phyloP scores from a whole-genome alignment of 2,329 filamentous ascomycete species.

The Metarhizium sp. region DNA sequence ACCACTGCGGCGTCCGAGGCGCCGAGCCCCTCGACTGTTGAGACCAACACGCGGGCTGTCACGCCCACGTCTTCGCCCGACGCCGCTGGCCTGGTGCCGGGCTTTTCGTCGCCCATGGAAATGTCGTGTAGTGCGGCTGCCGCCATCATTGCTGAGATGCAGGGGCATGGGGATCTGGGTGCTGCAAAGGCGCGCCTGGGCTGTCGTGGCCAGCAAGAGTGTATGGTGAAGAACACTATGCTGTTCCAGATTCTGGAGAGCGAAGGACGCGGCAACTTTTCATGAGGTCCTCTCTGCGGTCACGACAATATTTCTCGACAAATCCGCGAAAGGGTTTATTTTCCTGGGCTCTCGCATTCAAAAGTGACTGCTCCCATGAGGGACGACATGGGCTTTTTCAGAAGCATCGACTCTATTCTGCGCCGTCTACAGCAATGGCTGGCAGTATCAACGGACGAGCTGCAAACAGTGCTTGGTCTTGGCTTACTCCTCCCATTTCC shows the following conservation, averaged over 20 bases:
- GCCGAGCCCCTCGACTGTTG: constrained; percentile 12
- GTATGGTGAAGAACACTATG: constrained; percentile 24
- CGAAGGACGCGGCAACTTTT: background rate
- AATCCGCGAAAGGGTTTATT: no score
- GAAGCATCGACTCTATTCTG: background rate
- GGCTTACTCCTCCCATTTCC: constrained; percentile 3
- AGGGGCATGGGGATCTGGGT: constrained; percentile 20
- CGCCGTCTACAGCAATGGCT: background rate
- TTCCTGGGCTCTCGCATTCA: no score
- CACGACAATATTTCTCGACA: background rate
- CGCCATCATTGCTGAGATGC: constrained; percentile 29
- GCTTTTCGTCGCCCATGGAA: constrained; percentile 18
- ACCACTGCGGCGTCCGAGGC: constrained; percentile 14
- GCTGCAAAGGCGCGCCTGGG: constrained; percentile 20
- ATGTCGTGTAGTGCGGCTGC: constrained; percentile 26
- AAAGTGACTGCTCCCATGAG: background rate
- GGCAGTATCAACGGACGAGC: background rate
- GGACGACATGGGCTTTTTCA: background rate
- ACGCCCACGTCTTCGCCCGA: constrained; percentile 12
- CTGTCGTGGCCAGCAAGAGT: constrained; percentile 17
- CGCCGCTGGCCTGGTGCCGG: constrained; percentile 3
- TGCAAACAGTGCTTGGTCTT: background rate
- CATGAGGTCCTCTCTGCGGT: background rate
- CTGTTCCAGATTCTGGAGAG: constrained; percentile 24
- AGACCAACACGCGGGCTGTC: constrained; percentile 12